Evolutionary conservation across 768 basidiomycete genomes (phyloP), one percentile per base, ranked within the genome.

Genomic region (Tricholoma sp.): DNA sequence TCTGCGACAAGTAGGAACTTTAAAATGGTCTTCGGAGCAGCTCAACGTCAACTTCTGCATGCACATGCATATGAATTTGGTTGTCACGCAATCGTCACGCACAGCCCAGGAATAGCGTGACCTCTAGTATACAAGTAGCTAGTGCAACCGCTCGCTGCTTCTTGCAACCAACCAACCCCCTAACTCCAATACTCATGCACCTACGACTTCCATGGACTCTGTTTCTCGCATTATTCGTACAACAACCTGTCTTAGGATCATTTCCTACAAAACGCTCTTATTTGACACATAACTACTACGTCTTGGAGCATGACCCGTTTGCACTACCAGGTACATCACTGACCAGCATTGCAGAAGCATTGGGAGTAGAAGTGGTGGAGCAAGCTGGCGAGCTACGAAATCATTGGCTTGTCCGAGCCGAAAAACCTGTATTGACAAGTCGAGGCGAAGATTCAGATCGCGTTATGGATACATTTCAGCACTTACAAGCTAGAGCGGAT

Each of bases 291-390:
- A 78, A 86, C 61, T 98, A 99, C 74, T 98, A 95, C 75, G 81
- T 88, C 57, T 66, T 91, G 13, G 84, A 86, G 62, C 84, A 89
- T 64, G 72, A 79, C 61, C 82, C 89, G 49, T 65, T 65, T 2
- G 41, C 62, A 33, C 54, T 60, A 34, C 59, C 62, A 54, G 71
- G 74, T 54, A 76, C 80, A 57, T 76, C 84, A 57, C 76, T 90
- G 54, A 68, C 72, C 44, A 82, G 88, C 50, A 76, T 86, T 52
- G 78, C 84, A n/a, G 34, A 37, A 79, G 56, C 95, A 97, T 77
- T 98, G 9, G 85, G 85, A 10, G 87, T 93, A 12, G 88, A 98
- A 70, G 73, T 97, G 47, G 88, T 98, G 50, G 93, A 95, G 66
- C 88, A 82, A 61, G 89, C 85, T 13, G 97, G 96, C 42, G 88